Evolutionary conservation across 352 stramenopile genomes (phyloP), one percentile per base, ranked within the genome.

Genomic region (Phytophthora crassamura): DNA sequence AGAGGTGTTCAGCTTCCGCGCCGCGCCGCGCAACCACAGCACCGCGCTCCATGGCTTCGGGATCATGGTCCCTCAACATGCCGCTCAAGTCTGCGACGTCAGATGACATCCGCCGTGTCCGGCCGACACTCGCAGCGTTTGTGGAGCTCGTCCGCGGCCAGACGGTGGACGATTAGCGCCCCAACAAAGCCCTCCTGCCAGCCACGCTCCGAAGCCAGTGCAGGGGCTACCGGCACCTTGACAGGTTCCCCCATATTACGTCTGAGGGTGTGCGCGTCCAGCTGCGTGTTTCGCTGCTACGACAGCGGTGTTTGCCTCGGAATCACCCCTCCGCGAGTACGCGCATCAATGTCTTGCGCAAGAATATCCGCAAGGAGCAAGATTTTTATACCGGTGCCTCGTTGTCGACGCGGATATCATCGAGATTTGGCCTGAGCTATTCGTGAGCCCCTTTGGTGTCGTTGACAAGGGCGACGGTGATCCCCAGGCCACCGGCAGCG

Each of bases 391-490:
- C 34, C 2, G 34, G 5, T 55, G 34, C 7, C 18, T 63, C 7
- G 55, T 55, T 3, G 33, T 48, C 1, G 55, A 55, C 34, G 20
- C 12, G 8, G 47, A 47, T 32, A 58, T 59, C 15, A 35, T 45
- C 30, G 6, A 52, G 9, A 34, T 64, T 1, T 69, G 45, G 52
- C 52, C 32, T 25, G 36, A 59, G 5, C 3, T 56, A 2, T 48
- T 51, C 36, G 5, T 58, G 18, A 53, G 52, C 25, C 57, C 57
- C 1, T 67, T 64, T 41, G 56, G 51, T 8, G 64, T 72, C 7
- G 64, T 63, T 7, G 38, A 63, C 36, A 72, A 72, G 18, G 16
- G 40, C 8, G n/a, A n/a, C 12, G 35, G 16, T 1, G 30, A 60
- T 30, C 38, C 51, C 0, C 4, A 7, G 0, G 50, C 25, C 7